Conservation (phyloP, 371 early-diverging fungal genomes). For the Mucor plumbeus region DNA sequence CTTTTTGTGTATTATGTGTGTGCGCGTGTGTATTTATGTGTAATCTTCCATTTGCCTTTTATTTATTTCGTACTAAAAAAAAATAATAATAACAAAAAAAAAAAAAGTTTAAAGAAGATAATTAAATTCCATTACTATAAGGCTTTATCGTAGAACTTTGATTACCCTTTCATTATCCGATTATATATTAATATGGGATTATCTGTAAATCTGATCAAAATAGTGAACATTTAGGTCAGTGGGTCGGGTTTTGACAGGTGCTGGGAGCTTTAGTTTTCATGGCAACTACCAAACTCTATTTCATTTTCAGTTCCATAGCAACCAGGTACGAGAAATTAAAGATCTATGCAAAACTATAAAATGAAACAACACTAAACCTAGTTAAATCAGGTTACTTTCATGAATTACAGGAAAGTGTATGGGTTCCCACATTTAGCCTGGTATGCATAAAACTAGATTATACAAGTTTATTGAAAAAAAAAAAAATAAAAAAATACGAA, state of each 20-base stretch:
- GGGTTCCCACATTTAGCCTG: background rate
- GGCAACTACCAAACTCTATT: background rate
- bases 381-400: background rate
- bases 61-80: background rate
- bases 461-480: no score
- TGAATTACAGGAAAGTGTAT: background rate
- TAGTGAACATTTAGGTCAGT: background rate
- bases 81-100: no score
- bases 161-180: no score
- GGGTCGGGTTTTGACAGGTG: background rate
- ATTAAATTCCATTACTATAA: no score
- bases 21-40: background rate
- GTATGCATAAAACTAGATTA: background rate
- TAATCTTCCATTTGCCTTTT: background rate
- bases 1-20: slow-evolving; percentile 1
- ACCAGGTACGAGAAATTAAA: background rate
- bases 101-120: no score
- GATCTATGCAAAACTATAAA: background rate
- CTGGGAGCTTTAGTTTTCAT: background rate
- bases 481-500: no score
- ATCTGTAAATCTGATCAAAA: background rate
- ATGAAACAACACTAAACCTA: background rate
- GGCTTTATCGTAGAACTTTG: no score
- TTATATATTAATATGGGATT: no score
- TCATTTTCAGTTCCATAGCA: background rate